Conservation (phyloP, 176 grass and related monocot genomes). For the Bolboschoenus planiculmis region DNA sequence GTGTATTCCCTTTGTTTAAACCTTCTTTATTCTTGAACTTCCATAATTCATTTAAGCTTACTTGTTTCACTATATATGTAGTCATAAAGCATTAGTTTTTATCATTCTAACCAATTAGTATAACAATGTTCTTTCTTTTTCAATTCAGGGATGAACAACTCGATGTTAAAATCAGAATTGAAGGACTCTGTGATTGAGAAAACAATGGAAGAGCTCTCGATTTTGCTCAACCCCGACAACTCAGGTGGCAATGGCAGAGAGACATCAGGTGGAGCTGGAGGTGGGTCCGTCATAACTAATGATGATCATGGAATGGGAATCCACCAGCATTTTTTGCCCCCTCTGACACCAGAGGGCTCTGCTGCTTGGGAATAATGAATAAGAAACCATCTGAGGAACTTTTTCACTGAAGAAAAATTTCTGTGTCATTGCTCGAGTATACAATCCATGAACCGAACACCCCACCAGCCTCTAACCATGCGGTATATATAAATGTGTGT, state of each 20-base stretch:
- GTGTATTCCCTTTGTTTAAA: neutral
- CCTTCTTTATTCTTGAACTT: neutral
- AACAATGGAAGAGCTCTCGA: conserved; percentile 16
- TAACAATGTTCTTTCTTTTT: neutral
- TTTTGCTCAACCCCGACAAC: neutral
- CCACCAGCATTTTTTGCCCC: conserved; percentile 31
- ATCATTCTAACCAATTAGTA: neutral
- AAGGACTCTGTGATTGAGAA: conserved; percentile 7
- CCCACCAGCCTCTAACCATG: conserved; percentile 3
- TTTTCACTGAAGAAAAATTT: neutral
- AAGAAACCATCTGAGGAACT: neutral
- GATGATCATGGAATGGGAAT: conserved; percentile 37
- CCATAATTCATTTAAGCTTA: neutral
- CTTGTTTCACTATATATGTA: neutral
- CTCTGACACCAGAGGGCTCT: conserved; percentile 25
- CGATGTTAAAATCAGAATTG: neutral
- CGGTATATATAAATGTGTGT: conserved; percentile 10
- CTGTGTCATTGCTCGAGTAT: neutral
- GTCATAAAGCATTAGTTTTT: neutral
- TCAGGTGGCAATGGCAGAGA: conserved; percentile 22
- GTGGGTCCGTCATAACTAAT: conserved; percentile 45
- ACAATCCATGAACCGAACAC: neutral
- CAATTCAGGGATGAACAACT: neutral
- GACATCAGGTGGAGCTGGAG: conserved; percentile 31
- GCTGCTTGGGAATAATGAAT: neutral